Conservation (phyloP, 2,329 filamentous ascomycete genomes). For the Aspergillus pseudotamarii region DNA sequence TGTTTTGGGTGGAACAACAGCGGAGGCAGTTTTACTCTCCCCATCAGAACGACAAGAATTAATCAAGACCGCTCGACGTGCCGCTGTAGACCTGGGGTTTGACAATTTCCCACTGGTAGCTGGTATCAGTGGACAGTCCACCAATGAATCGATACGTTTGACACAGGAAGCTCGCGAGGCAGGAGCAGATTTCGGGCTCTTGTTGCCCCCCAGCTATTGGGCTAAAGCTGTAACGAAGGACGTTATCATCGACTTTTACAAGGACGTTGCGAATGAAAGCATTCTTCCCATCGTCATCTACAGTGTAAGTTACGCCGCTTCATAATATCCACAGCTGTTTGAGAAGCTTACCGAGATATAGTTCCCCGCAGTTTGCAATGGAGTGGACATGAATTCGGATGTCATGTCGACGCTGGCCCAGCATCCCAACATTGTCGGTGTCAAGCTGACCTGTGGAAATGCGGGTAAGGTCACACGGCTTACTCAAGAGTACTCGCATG, state of each 20-base stretch:
- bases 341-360: neutral
- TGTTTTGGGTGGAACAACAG: conserved; percentile 53
- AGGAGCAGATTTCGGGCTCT: conserved; percentile 43
- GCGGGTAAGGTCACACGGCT: conserved; percentile 1
- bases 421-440: conserved; percentile 37
- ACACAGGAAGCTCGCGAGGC: conserved; percentile 42
- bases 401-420: conserved; percentile 28
- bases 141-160: conserved; percentile 43
- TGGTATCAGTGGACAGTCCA: conserved; percentile 45
- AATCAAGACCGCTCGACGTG: conserved; percentile 42
- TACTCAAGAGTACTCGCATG: neutral
- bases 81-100: conserved; percentile 38
- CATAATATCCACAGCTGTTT: accelerated
- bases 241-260: conserved; percentile 40
- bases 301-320: conserved; percentile 38
- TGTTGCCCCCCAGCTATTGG: conserved; percentile 48
- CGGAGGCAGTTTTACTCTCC: conserved; percentile 49
- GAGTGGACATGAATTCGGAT: conserved; percentile 47
- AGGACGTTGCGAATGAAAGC: conserved; percentile 41
- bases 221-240: conserved; percentile 39
- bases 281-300: conserved; percentile 49
- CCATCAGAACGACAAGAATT: conserved; percentile 46
- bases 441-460: conserved; percentile 39
- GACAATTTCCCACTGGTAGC: conserved; percentile 44
- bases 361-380: conserved; percentile 31